Conservation (phyloP, 768 basidiomycete species). For the Roridomyces roridus region DNA sequence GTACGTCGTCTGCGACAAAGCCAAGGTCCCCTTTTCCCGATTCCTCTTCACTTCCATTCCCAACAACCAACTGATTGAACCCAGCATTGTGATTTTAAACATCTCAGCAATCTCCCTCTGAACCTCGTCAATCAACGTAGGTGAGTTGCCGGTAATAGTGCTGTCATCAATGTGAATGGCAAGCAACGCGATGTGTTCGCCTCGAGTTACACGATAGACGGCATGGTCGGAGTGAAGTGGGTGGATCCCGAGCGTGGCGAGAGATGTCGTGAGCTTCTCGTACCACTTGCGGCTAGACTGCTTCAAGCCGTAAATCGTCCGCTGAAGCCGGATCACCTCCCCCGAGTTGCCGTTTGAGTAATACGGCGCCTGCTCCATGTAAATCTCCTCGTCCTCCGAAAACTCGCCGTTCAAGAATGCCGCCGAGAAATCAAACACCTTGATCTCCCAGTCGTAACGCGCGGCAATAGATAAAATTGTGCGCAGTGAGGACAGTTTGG, state of each 20-base stretch:
- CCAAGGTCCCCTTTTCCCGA: too few relatives aligned
- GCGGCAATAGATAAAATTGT: background rate
- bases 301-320: too few relatives aligned
- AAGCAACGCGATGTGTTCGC: constrained; percentile 10
- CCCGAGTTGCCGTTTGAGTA: too few relatives aligned
- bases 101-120: too few relatives aligned
- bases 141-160: constrained; percentile 27
- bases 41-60: too few relatives aligned
- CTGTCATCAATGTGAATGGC: constrained; percentile 42
- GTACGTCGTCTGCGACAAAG: constrained; percentile 35
- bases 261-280: constrained; percentile 20
- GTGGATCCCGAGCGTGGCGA: constrained; percentile 16
- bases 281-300: constrained; percentile 40
- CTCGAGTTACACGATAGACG: constrained; percentile 11
- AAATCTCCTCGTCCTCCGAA: too few relatives aligned
- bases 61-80: constrained; percentile 34
- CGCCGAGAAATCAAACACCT: too few relatives aligned
- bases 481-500: background rate
- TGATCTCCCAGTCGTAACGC: constrained; percentile 20
- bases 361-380: too few relatives aligned
- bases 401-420: too few relatives aligned
- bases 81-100: constrained; percentile 37
- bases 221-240: constrained; percentile 17
- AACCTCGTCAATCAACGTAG: too few relatives aligned
- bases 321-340: too few relatives aligned